These are phyloP conservation scores for Monascus ruber DNA, from an alignment of 2,329 filamentous ascomycete genomes.

Conservation along the genomic window DNA sequence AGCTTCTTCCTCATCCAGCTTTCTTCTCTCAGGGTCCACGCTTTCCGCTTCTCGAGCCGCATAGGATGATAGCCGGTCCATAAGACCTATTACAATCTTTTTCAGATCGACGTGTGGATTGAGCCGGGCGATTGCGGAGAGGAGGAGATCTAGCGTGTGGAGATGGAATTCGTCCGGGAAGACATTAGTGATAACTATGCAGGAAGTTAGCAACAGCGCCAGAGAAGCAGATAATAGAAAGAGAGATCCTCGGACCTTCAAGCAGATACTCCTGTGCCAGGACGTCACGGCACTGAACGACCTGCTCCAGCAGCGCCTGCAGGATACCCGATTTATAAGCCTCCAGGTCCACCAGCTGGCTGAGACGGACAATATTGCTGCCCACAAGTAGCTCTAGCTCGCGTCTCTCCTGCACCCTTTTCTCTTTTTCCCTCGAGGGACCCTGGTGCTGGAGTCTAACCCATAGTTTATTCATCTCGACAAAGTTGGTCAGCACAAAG, in stretches of 20 bases:
- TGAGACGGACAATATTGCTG: conserved; percentile 88
- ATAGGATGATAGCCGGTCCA: conserved; percentile 91
- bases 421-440: conserved; percentile 86
- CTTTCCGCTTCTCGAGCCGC: conserved; percentile 76
- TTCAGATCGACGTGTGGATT: conserved; percentile 98
- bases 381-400: conserved; percentile 92
- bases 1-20: conserved; percentile 74
- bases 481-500: conserved; percentile 96
- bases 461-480: conserved; percentile 99
- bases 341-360: conserved; percentile 89
- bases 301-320: conserved; percentile 82
- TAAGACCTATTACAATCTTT: conserved; percentile 91
- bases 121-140: conserved; percentile 81
- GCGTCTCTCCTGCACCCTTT: conserved; percentile 85
- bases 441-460: conserved; percentile 95
- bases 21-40: conserved; percentile 60
- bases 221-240: neutral
- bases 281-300: conserved; percentile 95
- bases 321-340: conserved; percentile 87
- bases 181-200: conserved; percentile 82
- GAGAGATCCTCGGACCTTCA: conserved; percentile 44
- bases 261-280: conserved; percentile 93
- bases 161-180: conserved; percentile 98
- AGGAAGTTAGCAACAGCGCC: conserved; percentile 14
- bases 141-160: conserved; percentile 88